These are phyloP conservation scores for Crotalaria pallida DNA, from an alignment of 306 rosid genomes.

Conservation along the genomic window DNA sequence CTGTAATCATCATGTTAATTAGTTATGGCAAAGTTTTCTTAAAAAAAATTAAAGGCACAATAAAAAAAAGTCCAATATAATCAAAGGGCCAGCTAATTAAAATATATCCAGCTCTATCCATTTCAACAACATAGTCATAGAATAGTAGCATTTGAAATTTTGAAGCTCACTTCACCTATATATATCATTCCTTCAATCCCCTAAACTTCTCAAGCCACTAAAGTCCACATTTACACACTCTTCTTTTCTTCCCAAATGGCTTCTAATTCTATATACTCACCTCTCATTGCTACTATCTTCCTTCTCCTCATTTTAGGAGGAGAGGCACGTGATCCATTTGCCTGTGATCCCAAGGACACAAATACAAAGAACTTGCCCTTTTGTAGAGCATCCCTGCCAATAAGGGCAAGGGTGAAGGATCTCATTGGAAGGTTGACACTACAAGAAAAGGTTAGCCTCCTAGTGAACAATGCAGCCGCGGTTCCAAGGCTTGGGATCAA, in stretches of 20 bases:
- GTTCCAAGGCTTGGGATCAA: slow-evolving; percentile 66
- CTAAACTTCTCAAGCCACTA: neutral
- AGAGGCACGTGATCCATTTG: slow-evolving; percentile 48
- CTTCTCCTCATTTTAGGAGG: slow-evolving; percentile 1
- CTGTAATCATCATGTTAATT: neutral
- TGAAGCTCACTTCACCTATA: slow-evolving; percentile 9
- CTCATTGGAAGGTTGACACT: slow-evolving; percentile 57
- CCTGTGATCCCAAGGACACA: slow-evolving; percentile 50
- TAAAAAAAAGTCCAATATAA: slow-evolving; percentile 31
- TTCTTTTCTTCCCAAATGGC: slow-evolving; percentile 18
- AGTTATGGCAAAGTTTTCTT: no score
- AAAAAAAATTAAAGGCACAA: neutral
- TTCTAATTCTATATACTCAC: slow-evolving; percentile 20
- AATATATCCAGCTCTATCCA: neutral
- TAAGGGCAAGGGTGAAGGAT: slow-evolving; percentile 54
- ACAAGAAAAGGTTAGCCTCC: slow-evolving; percentile 58
- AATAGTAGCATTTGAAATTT: neutral
- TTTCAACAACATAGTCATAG: neutral
- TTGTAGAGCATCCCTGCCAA: slow-evolving; percentile 35
- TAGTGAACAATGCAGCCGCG: slow-evolving; percentile 57
- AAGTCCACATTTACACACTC: neutral
- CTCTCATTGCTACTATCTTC: neutral
- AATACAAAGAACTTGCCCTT: slow-evolving; percentile 36
- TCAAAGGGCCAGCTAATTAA: neutral
- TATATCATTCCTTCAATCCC: neutral